Evolutionary conservation across 345 rosid species (phyloP).

Genomic region (Eucalyptus melliodora): DNA sequence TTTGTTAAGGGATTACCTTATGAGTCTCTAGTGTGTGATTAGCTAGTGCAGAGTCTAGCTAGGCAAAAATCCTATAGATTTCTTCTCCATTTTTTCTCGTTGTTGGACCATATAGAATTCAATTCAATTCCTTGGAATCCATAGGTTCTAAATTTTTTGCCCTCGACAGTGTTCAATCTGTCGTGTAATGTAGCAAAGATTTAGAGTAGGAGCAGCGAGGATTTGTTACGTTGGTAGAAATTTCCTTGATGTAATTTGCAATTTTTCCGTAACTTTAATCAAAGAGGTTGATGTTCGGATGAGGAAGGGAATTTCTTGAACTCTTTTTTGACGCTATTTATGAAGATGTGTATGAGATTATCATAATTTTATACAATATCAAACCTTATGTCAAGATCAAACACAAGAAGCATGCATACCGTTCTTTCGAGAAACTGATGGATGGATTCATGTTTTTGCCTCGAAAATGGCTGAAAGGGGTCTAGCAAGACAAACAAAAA

Average conservation of each 20-base stretch:
- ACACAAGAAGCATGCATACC: background rate
- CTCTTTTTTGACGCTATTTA: background rate
- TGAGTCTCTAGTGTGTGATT: constrained; percentile 14
- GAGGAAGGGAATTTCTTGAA: background rate
- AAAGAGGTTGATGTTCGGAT: background rate
- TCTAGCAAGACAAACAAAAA: background rate
- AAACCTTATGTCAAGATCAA: background rate
- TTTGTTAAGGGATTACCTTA: background rate
- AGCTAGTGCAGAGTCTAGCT: constrained; percentile 10
- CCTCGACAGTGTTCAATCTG: background rate
- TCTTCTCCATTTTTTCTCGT: background rate
- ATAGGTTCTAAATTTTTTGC: background rate
- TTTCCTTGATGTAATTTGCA: background rate
- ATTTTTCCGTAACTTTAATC: background rate
- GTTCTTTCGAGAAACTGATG: background rate
- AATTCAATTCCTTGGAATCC: background rate
- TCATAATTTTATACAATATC: background rate
- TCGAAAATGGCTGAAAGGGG: background rate
- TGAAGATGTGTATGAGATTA: background rate
- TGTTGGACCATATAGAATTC: background rate
- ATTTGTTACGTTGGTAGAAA: background rate
- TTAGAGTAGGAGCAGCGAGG: background rate
- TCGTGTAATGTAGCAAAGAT: background rate
- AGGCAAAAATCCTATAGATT: background rate
- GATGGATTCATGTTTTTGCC: background rate